Base-by-base conservation (phyloP, 1,284 basidiomycete genomes). In the Naganishia albida region DNA sequence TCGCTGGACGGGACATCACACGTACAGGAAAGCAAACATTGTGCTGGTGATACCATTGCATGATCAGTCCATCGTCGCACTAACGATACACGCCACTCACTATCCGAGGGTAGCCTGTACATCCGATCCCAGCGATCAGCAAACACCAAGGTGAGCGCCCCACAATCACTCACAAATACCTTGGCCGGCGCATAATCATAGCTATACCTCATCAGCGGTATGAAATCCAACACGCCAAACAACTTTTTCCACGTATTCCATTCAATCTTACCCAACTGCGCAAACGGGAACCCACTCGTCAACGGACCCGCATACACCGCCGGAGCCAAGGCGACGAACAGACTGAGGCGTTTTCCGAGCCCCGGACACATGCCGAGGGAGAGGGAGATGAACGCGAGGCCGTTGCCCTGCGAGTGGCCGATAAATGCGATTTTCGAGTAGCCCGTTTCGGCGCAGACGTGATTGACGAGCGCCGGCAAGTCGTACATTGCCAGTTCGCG, bases 321-420 rank as follows among this genome's bases (percentile, higher is more conserved):
- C 0, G 85, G 85, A 0, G 85, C 85, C 20, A 86, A 80, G 0
- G 85, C 85, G 67, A 84, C 82, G 73, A 86, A 85, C 63, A 81
- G 77, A n/a, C 81, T 81, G 23, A 86, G 72, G 70, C 83, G 83
- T 26, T 80, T 74, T 48, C 84, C 85, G 3, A 86, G 73, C 25
- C 83, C 81, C 3, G 85, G 85, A 3, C 82, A 80, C 81, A 85
- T 84, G 50, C 83, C 84, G 39, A 81, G 77, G 7, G 83, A 84
- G 28, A 85, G 82, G 2, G 83, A 82, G 70, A 85, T 81, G 73
- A 84, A 83, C 16, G 81, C 80, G 39, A 82, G 71, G 8, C 79
- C 84, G 73, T 85, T 86, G 46, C 85, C 85, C 74, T 86, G 85
- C 23, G 84, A 85, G 68, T 86, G 85, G 18, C 84, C 85, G 64